These are phyloP conservation scores for Acanthamoeba pearcei DNA, from an alignment of 208 protist species.

Conservation along the genomic window DNA sequence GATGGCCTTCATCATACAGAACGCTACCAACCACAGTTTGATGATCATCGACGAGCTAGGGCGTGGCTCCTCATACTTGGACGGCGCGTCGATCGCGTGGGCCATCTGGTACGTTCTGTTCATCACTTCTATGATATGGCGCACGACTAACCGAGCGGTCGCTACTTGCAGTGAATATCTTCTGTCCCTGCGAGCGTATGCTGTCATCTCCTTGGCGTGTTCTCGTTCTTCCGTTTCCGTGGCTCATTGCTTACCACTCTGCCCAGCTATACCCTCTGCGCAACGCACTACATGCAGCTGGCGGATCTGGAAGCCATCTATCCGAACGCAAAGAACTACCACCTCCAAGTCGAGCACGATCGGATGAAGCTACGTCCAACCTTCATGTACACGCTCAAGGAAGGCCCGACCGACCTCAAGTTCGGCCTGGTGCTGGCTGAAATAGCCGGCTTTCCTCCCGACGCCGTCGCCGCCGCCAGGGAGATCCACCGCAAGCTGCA, in stretches of 20 bases:
- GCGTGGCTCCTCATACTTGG: constrained; percentile 49
- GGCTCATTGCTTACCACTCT: not conserved
- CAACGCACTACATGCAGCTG: constrained; percentile 70
- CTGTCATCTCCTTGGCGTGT: not conserved
- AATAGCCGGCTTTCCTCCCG: constrained; percentile 39
- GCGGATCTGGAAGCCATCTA: constrained; percentile 39
- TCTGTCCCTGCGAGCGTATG: constrained; percentile 15
- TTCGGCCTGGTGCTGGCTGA: constrained; percentile 50
- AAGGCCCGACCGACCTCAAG: constrained; percentile 51
- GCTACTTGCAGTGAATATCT: constrained; percentile 32
- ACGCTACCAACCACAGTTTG: constrained; percentile 65
- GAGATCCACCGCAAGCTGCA: constrained; percentile 37
- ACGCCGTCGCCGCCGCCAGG: constrained; percentile 37
- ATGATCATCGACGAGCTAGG: constrained; percentile 70
- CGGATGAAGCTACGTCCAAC: not conserved
- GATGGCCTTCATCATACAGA: constrained; percentile 79
- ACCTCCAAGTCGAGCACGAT: constrained; percentile 70
- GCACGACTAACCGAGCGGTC: not conserved
- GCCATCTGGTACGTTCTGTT: not conserved
- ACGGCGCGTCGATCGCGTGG: constrained; percentile 69
- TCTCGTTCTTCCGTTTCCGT: not conserved
- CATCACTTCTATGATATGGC: not conserved
- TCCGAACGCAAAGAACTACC: constrained; percentile 74
- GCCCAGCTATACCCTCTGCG: constrained; percentile 20
- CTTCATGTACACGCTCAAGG: constrained; percentile 67